Base-by-base conservation (phyloP, 768 basidiomycete species). In the Exsudoporus frostii region DNA sequence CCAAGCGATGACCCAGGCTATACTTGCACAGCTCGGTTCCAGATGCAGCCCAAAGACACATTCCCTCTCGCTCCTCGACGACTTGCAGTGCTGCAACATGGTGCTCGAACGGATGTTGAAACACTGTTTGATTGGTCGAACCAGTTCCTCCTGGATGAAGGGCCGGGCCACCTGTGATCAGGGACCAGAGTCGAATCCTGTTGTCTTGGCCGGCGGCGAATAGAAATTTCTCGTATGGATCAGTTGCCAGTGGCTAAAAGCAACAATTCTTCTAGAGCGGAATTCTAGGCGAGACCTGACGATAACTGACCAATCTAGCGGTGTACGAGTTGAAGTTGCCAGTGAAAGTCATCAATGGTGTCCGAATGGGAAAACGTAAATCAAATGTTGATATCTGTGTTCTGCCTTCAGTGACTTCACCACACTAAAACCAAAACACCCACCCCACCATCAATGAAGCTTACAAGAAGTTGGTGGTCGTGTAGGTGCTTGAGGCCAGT, bases 171-270 rank as follows among this genome's bases (percentile, higher is more conserved):
- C 86, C 88, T 8, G 77, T 79, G 15, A 67, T 74, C 9, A 90
- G 65, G 11, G 86, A 86, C 89, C 89, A 91, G 3, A 77, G 79
- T 22, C 86, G 81, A 53, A 90, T 77, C 30, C 74, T 76, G 39
- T 70, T 57, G 66, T 92, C 88, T 55, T 83, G 78, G 10, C 88
- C 88, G 0, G 85, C 85, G 9, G 84, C 84, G 53, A 88, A 88
- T 17, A 92, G 62, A 45, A 85, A 78, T 27, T 80, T 73, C 44
- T 84, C 74, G 8, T 66, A 55, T 0, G 82, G 78, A 57, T 89
- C 86, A 17, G 81, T 61, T 1, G 79, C 71, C 7, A 88, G 73
- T 6, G 87, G 87, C 88, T 90, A 59, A 25, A 42, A 40, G 38
- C 20, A 45, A 49, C 24, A n/a, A 11, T 56, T 63, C 17, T 14